Conservation (phyloP, 345 rosid species). For the Diplotaxis tenuifolia region DNA sequence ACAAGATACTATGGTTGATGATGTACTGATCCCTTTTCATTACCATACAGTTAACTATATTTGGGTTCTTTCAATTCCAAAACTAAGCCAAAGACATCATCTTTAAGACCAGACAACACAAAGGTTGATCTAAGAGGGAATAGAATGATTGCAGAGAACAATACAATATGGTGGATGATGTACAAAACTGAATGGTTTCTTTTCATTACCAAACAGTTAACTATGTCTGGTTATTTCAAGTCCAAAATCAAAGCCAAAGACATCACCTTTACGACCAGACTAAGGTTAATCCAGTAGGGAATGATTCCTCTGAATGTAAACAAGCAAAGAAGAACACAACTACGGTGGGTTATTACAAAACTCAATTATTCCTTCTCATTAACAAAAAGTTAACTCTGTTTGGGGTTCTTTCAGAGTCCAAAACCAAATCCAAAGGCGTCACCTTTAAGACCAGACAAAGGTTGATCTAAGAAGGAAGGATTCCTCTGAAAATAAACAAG, state of each 20-base stretch:
- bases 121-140: no score
- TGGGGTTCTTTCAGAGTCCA: not conserved
- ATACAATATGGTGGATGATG: no score
- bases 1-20: no score
- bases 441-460: not conserved
- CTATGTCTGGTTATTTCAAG: no score
- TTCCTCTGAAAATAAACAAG: not conserved
- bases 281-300: not conserved
- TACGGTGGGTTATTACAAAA: not conserved
- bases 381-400: no score
- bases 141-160: no score
- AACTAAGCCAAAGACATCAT: not conserved
- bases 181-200: not conserved
- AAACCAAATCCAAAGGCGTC: not conserved
- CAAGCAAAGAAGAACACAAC: not conserved
- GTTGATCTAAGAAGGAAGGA: not conserved
- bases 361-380: not conserved
- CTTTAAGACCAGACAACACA: no score
- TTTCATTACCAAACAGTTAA: not conserved
- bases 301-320: constrained; percentile 1
- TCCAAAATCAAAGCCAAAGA: no score
- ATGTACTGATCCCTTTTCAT: not conserved
- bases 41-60: not conserved
- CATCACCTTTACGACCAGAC: no score
- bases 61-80: not conserved